These are phyloP conservation scores for Schizophyllum commune DNA, from an alignment of 1,284 basidiomycete species.

Conservation along the genomic window DNA sequence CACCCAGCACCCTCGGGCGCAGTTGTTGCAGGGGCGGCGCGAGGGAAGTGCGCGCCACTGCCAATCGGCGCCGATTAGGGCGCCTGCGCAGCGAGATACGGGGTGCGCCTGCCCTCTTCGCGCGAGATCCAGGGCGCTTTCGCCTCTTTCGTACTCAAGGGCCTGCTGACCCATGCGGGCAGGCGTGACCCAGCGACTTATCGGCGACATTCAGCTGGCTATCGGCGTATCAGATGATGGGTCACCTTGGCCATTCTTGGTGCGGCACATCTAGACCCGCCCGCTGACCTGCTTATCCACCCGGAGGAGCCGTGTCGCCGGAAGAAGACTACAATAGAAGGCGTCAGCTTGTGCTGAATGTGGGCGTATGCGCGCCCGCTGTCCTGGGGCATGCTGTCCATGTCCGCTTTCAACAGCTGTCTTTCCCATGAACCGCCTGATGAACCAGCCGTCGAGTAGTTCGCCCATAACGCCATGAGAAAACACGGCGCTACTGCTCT, in stretches of 20 bases:
- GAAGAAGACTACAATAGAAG: background rate
- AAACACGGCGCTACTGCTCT: background rate
- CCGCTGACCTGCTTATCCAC: background rate
- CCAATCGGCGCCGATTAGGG: background rate
- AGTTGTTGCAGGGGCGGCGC: no score
- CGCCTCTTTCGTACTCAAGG: background rate
- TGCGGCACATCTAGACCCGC: background rate
- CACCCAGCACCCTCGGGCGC: no score
- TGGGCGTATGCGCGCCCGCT: background rate
- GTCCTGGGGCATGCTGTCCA: background rate
- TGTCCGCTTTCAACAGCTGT: background rate
- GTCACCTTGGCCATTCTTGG: background rate
- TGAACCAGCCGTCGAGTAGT: background rate
- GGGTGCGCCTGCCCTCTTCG: background rate
- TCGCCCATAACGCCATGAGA: background rate
- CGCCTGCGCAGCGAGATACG: background rate
- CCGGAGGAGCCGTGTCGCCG: background rate
- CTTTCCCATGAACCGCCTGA: background rate
- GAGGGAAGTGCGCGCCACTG: background rate
- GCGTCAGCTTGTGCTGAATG: background rate
- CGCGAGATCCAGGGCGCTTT: background rate
- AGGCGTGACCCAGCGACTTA: background rate
- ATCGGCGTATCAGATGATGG: background rate
- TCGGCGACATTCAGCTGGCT: background rate
- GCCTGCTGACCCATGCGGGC: background rate